Conservation (phyloP, 331 rosid genomes). For the Arachis monticola region DNA sequence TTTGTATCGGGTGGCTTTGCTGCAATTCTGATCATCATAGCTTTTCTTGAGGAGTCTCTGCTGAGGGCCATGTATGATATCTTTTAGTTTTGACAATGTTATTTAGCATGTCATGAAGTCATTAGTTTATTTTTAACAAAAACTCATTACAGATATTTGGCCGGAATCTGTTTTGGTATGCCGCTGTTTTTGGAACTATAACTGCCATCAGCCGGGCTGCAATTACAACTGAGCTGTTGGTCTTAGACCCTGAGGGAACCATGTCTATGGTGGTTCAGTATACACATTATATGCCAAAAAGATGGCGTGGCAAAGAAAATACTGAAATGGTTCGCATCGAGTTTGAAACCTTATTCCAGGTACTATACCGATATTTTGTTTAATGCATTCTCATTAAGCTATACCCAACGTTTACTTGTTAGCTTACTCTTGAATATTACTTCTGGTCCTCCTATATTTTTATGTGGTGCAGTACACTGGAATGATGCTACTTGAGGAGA, state of each 20-base stretch:
- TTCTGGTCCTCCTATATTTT: slow-evolving; percentile 38
- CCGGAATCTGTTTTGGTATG: slow-evolving; percentile 97
- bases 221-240: slow-evolving; percentile 67
- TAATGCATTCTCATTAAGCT: slow-evolving; percentile 25
- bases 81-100: slow-evolving; percentile 3
- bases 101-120: background rate
- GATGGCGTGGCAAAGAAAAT: slow-evolving; percentile 94
- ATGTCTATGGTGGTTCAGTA: slow-evolving; percentile 93
- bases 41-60: slow-evolving; percentile 30
- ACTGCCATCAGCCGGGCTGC: slow-evolving; percentile 97
- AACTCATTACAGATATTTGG: slow-evolving; percentile 75
- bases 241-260: slow-evolving; percentile 82
- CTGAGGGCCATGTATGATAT: slow-evolving; percentile 22
- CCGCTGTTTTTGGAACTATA: slow-evolving; percentile 94
- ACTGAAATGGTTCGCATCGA: slow-evolving; percentile 65
- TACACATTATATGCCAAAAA: slow-evolving; percentile 96
- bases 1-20: slow-evolving; percentile 98
- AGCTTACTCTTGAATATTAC: slow-evolving; percentile 26
- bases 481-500: slow-evolving; percentile 98
- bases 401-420: slow-evolving; percentile 11
- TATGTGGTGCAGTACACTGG: slow-evolving; percentile 76
- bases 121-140: slow-evolving; percentile 13
- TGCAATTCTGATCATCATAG: slow-evolving; percentile 89
- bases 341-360: slow-evolving; percentile 95
- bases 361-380: slow-evolving; percentile 27